Conservation (phyloP, 768 basidiomycete species). For the Boletus rubescentipes region DNA sequence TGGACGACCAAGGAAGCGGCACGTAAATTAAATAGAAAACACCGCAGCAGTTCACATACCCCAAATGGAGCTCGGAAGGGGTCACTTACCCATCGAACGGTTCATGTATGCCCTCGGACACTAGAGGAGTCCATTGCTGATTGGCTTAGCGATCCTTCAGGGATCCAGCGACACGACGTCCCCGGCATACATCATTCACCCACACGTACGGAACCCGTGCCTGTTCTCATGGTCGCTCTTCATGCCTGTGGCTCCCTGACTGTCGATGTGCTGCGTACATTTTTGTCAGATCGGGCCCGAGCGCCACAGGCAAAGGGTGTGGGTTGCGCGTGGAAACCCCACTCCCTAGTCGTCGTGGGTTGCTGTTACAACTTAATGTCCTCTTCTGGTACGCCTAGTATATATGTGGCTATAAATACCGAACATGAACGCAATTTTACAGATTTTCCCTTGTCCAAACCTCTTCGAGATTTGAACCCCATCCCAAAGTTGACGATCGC, state of each 20-base stretch:
- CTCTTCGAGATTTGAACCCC: slow-evolving; percentile 18
- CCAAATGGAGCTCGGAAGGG: slow-evolving; percentile 14
- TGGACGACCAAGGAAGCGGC: slow-evolving; percentile 35
- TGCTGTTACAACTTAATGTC: slow-evolving; percentile 79
- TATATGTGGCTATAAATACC: not conserved
- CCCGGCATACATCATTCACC: not conserved
- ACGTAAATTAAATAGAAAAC: slow-evolving; percentile 17
- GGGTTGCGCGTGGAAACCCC: slow-evolving; percentile 45
- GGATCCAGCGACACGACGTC: not conserved
- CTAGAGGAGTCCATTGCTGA: slow-evolving; percentile 47
- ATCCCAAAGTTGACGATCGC: slow-evolving; percentile 35
- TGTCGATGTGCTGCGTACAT: slow-evolving; percentile 60
- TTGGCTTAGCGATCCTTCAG: slow-evolving; percentile 44
- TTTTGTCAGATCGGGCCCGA: slow-evolving; percentile 32
- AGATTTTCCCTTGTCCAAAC: slow-evolving; percentile 58
- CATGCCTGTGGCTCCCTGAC: slow-evolving; percentile 79
- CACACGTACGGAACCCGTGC: slow-evolving; percentile 22
- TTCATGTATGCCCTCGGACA: slow-evolving; percentile 50
- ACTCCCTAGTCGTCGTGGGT: slow-evolving; percentile 61
- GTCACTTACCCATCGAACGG: slow-evolving; percentile 54
- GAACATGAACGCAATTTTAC: slow-evolving; percentile 2
- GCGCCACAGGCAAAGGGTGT: slow-evolving; percentile 1
- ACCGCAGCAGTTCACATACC: not conserved
- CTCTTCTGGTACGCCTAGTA: slow-evolving; percentile 39
- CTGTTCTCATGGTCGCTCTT: slow-evolving; percentile 64